Conservation (phyloP, 257 asterid genomes). For the Gardenia jasminoides region DNA sequence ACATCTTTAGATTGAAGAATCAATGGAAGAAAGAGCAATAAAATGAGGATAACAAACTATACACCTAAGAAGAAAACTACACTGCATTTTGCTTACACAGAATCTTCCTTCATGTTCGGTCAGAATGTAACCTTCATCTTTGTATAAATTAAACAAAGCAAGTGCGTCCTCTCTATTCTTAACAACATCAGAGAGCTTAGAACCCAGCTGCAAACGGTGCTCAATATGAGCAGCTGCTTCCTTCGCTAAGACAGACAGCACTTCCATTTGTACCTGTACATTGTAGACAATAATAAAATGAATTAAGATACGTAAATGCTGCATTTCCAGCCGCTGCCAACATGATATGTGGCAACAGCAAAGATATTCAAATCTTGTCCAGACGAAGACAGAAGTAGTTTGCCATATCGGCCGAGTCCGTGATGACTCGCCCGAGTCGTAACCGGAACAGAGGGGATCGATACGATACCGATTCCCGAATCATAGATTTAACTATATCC, state of each 20-base stretch:
- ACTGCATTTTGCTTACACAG: slow-evolving; percentile 53
- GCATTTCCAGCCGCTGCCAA: not conserved
- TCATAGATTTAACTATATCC: too few species aligned
- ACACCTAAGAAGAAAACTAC: slow-evolving; percentile 10
- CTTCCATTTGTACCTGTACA: slow-evolving; percentile 52
- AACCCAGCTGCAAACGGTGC: slow-evolving; percentile 65
- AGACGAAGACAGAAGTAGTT: not conserved
- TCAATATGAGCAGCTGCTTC: slow-evolving; percentile 77
- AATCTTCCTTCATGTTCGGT: slow-evolving; percentile 76
- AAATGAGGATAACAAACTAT: not conserved
- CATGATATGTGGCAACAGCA: not conserved
- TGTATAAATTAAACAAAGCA: slow-evolving; percentile 67
- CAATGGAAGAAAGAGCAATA: not conserved
- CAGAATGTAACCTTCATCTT: slow-evolving; percentile 71
- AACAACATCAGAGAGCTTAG: slow-evolving; percentile 70
- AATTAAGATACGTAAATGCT: not conserved
- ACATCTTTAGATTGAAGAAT: too few species aligned
- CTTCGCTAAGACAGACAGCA: slow-evolving; percentile 74
- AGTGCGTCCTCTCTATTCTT: slow-evolving; percentile 66
- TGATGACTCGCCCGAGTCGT: too few species aligned
- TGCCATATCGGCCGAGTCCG: too few species aligned
- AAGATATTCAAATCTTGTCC: not conserved
- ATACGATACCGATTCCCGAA: too few species aligned
- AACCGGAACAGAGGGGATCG: too few species aligned
- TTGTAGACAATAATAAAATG: slow-evolving; percentile 16